Conservation (phyloP, 2,329 filamentous ascomycete species). For the Botrytis cinerea region DNA sequence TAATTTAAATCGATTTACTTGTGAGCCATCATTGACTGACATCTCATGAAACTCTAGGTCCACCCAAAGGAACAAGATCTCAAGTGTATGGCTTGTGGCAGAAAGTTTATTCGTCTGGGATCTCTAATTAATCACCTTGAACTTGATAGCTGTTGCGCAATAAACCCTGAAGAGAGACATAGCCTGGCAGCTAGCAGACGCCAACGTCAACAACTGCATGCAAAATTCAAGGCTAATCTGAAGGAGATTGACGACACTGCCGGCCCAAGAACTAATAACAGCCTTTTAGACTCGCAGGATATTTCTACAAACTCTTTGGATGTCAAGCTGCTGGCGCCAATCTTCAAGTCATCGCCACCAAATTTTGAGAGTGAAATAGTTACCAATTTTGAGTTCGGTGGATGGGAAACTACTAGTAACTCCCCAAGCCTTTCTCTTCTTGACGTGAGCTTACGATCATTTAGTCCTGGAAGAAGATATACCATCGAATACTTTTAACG, state of each 20-base stretch:
- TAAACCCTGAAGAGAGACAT: slow-evolving; percentile 5
- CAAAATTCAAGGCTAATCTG: slow-evolving; percentile 18
- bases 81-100: slow-evolving; percentile 16
- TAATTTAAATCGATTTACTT: not conserved
- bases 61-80: slow-evolving; percentile 24
- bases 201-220: slow-evolving; percentile 21
- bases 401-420: slow-evolving; percentile 21
- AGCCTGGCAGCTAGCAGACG: slow-evolving; percentile 14
- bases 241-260: slow-evolving; percentile 7
- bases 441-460: not conserved
- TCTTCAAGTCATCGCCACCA: not conserved
- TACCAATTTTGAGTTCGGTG: not conserved
- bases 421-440: not conserved
- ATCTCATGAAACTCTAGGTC: slow-evolving; percentile 1
- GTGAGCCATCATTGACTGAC: not conserved
- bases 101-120: slow-evolving; percentile 18
- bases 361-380: not conserved
- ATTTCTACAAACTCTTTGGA: not conserved
- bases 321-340: not conserved
- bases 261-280: not conserved
- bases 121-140: slow-evolving; percentile 24
- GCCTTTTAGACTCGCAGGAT: slow-evolving; percentile 3
- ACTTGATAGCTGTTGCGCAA: slow-evolving; percentile 15
- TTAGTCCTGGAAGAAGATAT: slow-evolving; percentile 21
- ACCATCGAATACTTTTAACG: not conserved